Base-by-base conservation (phyloP, 257 asterid genomes). In the Henckelia pumila region DNA sequence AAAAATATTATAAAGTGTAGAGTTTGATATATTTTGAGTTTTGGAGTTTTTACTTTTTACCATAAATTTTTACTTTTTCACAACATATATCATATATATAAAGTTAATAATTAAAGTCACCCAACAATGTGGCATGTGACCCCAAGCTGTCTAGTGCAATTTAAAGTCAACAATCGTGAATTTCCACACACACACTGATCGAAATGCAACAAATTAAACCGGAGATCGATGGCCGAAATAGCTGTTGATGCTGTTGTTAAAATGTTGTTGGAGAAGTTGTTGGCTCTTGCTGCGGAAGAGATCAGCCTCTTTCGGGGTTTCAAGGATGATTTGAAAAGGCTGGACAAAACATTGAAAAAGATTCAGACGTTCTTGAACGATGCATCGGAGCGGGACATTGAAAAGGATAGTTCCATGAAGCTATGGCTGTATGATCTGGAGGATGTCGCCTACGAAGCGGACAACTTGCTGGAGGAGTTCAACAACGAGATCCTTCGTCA, bases 181-280 rank as follows among this genome's bases (percentile, higher is more conserved):
- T n/a, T n/a, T n/a, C n/a, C n/a, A n/a, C n/a, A n/a, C n/a, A n/a
- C n/a, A n/a, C n/a, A n/a, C n/a, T n/a, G n/a, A n/a, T n/a, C n/a
- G n/a, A n/a, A n/a, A n/a, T n/a, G n/a, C n/a, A n/a, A n/a, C n/a
- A n/a, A n/a, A n/a, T n/a, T n/a, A n/a, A n/a, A 20, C 29, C 0
- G 7, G 19, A 16, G 8, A 33, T 8, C 8, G 8, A 35, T 61
- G 66, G 28, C 53, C 24, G 66, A 35, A 32, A 30, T 7, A 4
- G n/a, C 35, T 29, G 49, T 69, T 30, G 71, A 65, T 53, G 60
- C 64, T 57, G 7, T 59, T 8, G 24, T 55, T 6, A 58, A 69
- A 9, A 29, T 24, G 47, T 3, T 33, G 7, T 9, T 70, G 21
- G 56, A 37, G 20, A 70, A 64, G 49, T 32, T 59, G 6, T 6